These are phyloP conservation scores for Cryphonectria radicalis DNA, from an alignment of 2,329 filamentous ascomycete genomes.

Conservation along the genomic window DNA sequence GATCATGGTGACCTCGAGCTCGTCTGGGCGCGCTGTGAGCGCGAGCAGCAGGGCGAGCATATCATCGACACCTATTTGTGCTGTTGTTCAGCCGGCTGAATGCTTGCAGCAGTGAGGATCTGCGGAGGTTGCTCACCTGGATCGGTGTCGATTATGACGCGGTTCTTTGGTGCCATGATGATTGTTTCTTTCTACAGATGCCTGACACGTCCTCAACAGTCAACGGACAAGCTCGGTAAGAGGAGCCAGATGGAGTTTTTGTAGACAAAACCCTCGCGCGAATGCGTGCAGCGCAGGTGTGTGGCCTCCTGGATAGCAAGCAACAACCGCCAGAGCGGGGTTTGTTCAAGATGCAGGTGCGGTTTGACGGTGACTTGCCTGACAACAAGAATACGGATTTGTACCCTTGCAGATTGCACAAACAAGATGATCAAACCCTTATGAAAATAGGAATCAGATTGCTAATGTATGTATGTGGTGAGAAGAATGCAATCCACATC, in stretches of 20 bases:
- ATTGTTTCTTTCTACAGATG: slow-evolving; percentile 5
- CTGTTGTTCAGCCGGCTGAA: slow-evolving; percentile 26
- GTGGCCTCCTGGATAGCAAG: not conserved
- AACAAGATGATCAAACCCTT: not conserved
- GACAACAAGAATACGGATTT: not conserved
- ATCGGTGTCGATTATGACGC: slow-evolving; percentile 96
- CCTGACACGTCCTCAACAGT: slow-evolving; percentile 1
- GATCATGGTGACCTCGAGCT: slow-evolving; percentile 83
- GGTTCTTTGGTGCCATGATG: slow-evolving; percentile 68
- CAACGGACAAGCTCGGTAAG: not conserved
- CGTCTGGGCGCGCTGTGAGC: slow-evolving; percentile 78
- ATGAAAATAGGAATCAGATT: not conserved
- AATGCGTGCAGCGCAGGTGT: not conserved
- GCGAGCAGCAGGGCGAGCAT: slow-evolving; percentile 86
- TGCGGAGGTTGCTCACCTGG: slow-evolving; percentile 60
- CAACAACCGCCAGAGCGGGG: not conserved
- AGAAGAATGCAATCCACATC: not conserved
- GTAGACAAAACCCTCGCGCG: not conserved
- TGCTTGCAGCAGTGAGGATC: not conserved
- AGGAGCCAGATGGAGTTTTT: not conserved
- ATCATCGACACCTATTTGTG: slow-evolving; percentile 77
- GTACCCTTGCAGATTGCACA: not conserved
- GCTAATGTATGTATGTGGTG: not conserved
- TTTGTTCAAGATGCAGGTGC: not conserved
- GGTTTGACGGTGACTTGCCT: not conserved